Evolutionary conservation across 1,139 yeast genomes (phyloP).

Genomic region (Blastobotrys serpentis): DNA sequence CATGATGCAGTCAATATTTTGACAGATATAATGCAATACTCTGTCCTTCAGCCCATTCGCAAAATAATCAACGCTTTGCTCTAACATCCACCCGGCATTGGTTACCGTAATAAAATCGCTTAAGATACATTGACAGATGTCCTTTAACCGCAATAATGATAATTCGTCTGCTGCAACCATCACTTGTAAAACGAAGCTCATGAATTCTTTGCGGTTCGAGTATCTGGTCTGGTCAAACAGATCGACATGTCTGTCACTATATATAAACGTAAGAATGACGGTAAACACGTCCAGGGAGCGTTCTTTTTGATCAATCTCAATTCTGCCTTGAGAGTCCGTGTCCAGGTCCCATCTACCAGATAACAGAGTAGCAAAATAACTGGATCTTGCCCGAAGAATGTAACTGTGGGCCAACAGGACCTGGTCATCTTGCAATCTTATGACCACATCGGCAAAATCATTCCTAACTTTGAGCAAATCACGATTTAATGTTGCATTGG

Average conservation of each 20-base stretch:
- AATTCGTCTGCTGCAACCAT: constrained; percentile 66
- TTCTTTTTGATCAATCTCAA: constrained; percentile 46
- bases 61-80: constrained; percentile 52
- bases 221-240: constrained; percentile 44
- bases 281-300: constrained; percentile 48
- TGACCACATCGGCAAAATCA: constrained; percentile 33
- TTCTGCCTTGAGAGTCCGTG: constrained; percentile 4
- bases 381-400: constrained; percentile 55
- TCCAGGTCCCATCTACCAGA: constrained; percentile 53
- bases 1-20: constrained; percentile 63
- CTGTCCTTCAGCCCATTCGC: constrained; percentile 57
- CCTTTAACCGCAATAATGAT: constrained; percentile 57
- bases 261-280: constrained; percentile 54
- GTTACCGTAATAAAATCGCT: constrained; percentile 59
- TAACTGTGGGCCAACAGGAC: constrained; percentile 47
- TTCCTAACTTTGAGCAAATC: constrained; percentile 23
- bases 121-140: constrained; percentile 60
- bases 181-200: constrained; percentile 57
- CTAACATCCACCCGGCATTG: constrained; percentile 57
- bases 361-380: constrained; percentile 61
- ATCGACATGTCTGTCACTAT: constrained; percentile 51
- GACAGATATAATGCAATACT: constrained; percentile 67
- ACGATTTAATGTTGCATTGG: constrained; percentile 21
- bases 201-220: constrained; percentile 45
- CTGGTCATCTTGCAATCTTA: constrained; percentile 46